These are phyloP conservation scores for Tympanopsis confertula DNA, from an alignment of 2,329 filamentous ascomycete genomes.

Conservation along the genomic window DNA sequence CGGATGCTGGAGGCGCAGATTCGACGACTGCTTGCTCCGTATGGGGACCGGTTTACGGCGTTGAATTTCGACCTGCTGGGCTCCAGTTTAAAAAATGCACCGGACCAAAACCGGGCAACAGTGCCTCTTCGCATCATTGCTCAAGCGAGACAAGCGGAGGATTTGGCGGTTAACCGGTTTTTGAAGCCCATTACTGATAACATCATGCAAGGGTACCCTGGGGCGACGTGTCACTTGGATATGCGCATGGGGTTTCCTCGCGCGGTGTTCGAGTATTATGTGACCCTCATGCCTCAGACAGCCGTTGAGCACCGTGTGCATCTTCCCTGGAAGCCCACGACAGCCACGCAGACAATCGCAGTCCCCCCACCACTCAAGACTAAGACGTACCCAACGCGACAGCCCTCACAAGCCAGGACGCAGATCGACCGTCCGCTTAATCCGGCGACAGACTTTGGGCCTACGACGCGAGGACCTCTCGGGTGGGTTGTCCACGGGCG, in stretches of 20 bases:
- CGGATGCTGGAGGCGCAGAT: slow-evolving; percentile 28
- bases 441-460: slow-evolving; percentile 4
- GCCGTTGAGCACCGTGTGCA: not conserved
- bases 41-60: slow-evolving; percentile 15
- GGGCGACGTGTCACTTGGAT: slow-evolving; percentile 24
- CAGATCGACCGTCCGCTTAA: too few species aligned
- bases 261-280: slow-evolving; percentile 10
- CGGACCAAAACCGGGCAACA: slow-evolving; percentile 32
- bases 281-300: slow-evolving; percentile 11
- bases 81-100: slow-evolving; percentile 21
- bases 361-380: not conserved
- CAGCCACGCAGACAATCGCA: not conserved
- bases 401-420: not conserved
- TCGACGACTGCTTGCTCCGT: slow-evolving; percentile 18
- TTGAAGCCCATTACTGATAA: slow-evolving; percentile 23
- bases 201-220: slow-evolving; percentile 29
- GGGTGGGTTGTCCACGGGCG: slow-evolving; percentile 21
- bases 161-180: slow-evolving; percentile 21
- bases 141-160: slow-evolving; percentile 25
- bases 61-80: slow-evolving; percentile 21
- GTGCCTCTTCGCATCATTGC: slow-evolving; percentile 32
- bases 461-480: slow-evolving; percentile 9
- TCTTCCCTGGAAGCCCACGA: not conserved
- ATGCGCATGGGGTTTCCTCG: slow-evolving; percentile 20
- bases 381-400: not conserved